A percentile compares a stretch with the other conserved stretches of the same genome.
phyloP scores from a whole-genome alignment of 164 flowering plant species.

The Paratinospora sagittata region DNA sequence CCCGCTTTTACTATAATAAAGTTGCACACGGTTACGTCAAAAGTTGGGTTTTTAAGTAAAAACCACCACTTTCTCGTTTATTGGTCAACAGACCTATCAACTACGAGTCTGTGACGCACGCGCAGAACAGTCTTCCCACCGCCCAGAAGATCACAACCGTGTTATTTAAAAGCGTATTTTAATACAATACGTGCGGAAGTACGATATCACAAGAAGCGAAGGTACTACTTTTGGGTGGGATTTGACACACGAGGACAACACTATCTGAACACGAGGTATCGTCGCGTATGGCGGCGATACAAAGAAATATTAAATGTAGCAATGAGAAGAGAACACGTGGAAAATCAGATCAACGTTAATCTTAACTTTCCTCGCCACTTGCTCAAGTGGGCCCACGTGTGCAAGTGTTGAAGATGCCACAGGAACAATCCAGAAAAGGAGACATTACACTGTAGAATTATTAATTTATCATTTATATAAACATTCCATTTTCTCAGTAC shows the following conservation, averaged over 20 bases:
- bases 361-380: conserved; percentile 2
- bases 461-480: too few relatives aligned
- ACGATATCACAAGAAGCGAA: background rate
- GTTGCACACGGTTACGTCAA: background rate
- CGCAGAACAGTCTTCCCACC: background rate
- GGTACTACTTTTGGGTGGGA: too few relatives aligned
- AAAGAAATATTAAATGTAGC: background rate
- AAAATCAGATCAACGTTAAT: background rate
- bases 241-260: background rate
- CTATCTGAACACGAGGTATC: background rate
- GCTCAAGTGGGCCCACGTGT: background rate
- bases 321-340: conserved; percentile 9
- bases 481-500: background rate
- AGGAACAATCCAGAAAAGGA: background rate
- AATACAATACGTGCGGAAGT: background rate
- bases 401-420: background rate
- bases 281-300: conserved; percentile 11
- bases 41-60: background rate
- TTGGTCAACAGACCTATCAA: too few relatives aligned
- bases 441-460: background rate
- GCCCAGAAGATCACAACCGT: background rate
- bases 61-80: too few relatives aligned
- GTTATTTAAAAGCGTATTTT: background rate
- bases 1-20: background rate
- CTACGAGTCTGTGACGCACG: background rate